These are phyloP conservation scores for Monosporascus sp. DNA, from an alignment of 2,329 filamentous ascomycete genomes.

Conservation along the genomic window DNA sequence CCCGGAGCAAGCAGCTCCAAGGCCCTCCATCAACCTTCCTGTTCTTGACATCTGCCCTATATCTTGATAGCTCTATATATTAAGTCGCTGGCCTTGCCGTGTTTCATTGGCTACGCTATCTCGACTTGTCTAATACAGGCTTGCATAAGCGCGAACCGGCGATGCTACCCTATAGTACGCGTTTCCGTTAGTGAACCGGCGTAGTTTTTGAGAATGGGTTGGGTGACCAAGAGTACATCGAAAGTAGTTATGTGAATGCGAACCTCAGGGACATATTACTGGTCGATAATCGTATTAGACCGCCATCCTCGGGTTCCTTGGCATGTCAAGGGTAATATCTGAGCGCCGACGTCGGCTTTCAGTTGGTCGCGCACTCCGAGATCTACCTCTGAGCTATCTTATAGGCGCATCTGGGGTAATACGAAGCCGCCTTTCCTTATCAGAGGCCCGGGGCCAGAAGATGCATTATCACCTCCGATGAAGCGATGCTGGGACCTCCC, in stretches of 20 bases:
- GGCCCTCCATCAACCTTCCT: neutral
- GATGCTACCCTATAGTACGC: too few species aligned
- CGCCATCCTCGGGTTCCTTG: neutral
- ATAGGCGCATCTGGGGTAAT: neutral
- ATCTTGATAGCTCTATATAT: too few species aligned
- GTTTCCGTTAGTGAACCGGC: too few species aligned
- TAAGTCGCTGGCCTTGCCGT: neutral
- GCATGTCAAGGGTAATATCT: neutral
- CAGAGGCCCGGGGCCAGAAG: neutral
- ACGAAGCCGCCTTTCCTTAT: neutral
- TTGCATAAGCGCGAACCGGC: too few species aligned
- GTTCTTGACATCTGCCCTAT: neutral
- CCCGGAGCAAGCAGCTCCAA: neutral
- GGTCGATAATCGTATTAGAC: neutral
- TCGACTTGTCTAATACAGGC: too few species aligned
- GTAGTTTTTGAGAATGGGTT: too few species aligned
- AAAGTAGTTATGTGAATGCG: neutral
- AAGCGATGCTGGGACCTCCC: neutral
- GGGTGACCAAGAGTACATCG: too few species aligned
- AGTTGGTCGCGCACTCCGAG: neutral
- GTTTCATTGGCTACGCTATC: neutral
- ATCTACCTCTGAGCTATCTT: neutral
- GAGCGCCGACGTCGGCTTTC: neutral
- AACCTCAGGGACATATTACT: neutral
- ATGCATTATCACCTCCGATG: neutral